Evolutionary conservation across 1,139 yeast genomes (phyloP), one percentile per base, ranked within the genome.

Genomic region (Candida tetrigidarum): DNA sequence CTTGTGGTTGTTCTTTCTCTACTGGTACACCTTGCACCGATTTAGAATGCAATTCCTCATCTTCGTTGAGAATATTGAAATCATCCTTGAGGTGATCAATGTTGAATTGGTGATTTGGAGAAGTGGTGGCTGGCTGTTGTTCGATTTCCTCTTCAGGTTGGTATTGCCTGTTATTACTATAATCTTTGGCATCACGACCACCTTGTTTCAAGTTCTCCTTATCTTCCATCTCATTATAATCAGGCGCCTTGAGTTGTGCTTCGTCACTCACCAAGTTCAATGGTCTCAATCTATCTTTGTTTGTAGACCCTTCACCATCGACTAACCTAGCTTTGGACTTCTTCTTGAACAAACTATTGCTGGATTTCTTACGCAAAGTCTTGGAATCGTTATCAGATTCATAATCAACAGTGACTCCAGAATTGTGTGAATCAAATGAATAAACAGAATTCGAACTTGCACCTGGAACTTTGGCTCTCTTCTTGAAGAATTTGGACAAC

Each of bases 401-500:
- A 50, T 64, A 59, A 44, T 65, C 71, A 10, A 62, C 58, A 1
- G 64, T 56, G 1, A 58, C 66, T 2, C 67, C 68, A 7, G 61
- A 50, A 23, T 59, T 58, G 28, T 38, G 38, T 9, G 51, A 50
- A 10, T 41, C 52, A 8, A 37, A 29, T 25, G 48, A 42, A 42
- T 44, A 43, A 20, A 46, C 15, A 8, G 51, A 44, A 5, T 38
- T 41, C 1, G 43, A 20, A 14, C 43, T 39, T 6, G 47, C 26
- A 20, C 39, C 33, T 6, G 65, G 57, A 44, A 67, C 62, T 48
- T 71, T 73, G 54, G 68, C 60, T 50, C 71, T 74, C 58, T 73
- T 69, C 56, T 71, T 74, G 64, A 76, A 76, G 23, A 76, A 63
- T 50, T 73, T 74, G 20, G 72, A 56, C 15, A 76, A 70, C 45